Base-by-base conservation (phyloP, 2,329 filamentous ascomycete genomes). In the Venturia pyrina region DNA sequence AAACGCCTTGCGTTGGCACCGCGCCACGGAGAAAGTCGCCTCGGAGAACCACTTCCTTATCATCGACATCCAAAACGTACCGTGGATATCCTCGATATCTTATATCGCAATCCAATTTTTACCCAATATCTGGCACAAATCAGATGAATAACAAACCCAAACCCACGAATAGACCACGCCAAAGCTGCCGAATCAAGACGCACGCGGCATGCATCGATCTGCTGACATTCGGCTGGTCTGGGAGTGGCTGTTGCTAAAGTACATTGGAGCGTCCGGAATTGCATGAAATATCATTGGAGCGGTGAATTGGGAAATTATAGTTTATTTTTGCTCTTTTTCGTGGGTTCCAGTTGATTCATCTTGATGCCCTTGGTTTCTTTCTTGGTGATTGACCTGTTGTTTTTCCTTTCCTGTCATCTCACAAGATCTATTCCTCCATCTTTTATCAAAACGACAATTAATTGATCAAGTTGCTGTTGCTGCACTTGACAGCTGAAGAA, bases 11-110 rank as follows among this genome's bases (percentile, higher is more conserved):
- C n/a, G n/a, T n/a, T n/a, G n/a, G n/a, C n/a, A n/a, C n/a, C 46
- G n/a, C 21, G 48, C 48, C 48, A 50, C 53, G 53, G 53, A 57
- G 53, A 57, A 57, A n/a, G 13, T 34, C 53, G 53, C 53, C 53
- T 57, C 53, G 53, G 53, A 57, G 32, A 57, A 57, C 53, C 53
- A 15, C 5, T 34, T 19, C 32, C 53, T 37, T 57, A 57, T 57
- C 53, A 34, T 19, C 15, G 53, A 57, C 13, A 34, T 37, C 53
- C 53, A 34, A n/a, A 57, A 57, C 13, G 34, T 24, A 5, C 34
- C 34, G 34, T 37, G n/a, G 28, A 37, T n/a, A 53, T 21, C 48
- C 5, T 53, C 4, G 53, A 57, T 8, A 57, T 37, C 53, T 37
- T 11, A 3, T 28, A 4, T 34, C 24, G 28, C 50, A 37, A 34